Base-by-base conservation (phyloP, 495 filamentous ascomycete genomes). In the Stereocaulon alpinum region DNA sequence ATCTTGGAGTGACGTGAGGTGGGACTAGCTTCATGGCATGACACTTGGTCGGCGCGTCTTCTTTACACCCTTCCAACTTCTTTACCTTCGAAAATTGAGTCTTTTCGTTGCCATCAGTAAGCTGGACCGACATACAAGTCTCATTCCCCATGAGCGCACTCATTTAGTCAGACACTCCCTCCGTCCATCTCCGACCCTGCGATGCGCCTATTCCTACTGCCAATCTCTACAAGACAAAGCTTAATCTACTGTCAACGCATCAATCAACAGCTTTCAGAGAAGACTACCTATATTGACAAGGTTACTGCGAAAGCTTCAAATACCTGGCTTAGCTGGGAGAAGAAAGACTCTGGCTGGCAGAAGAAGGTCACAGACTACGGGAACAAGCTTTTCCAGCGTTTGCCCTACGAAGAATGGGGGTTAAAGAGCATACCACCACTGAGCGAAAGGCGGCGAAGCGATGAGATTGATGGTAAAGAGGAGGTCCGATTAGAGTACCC, bases 331-430 rank as follows among this genome's bases (percentile, higher is more conserved):
- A 70, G 70, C 17, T 96, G 92, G 92, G 93, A 97, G 70, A 84
- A 84, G 66, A 82, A 84, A 59, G 85, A 93, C 4, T 77, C 76
- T 51, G 85, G 86, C 37, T 97, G 92, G 93, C 88, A 96, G 73
- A 89, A 87, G 63, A 80, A 79, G 60, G 76, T 96, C 32, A 91
- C 91, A 22, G 77, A 76, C 55, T 93, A 91, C 70, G 93, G 94
- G 30, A 96, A 97, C 74, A 77, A 81, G 30, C 80, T 87, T 11
- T 79, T 97, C 54, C 86, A 86, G 66, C 81, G 89, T 43, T 91
- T 99, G 64, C 89, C 92, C 2, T 96, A 86, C 70, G 88, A 96
- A 73, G 93, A 99, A 86, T 99, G 93, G 86, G 92, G 89, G 0
- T 74, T 98, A 50, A 97, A 97, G 73, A 92, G 89, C 55, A 86